A percentile compares a stretch with the other conserved stretches of the same genome.
These are phyloP conservation scores for Cercospora sesami DNA, from an alignment of 2,329 filamentous ascomycete species.

Conservation along the genomic window DNA sequence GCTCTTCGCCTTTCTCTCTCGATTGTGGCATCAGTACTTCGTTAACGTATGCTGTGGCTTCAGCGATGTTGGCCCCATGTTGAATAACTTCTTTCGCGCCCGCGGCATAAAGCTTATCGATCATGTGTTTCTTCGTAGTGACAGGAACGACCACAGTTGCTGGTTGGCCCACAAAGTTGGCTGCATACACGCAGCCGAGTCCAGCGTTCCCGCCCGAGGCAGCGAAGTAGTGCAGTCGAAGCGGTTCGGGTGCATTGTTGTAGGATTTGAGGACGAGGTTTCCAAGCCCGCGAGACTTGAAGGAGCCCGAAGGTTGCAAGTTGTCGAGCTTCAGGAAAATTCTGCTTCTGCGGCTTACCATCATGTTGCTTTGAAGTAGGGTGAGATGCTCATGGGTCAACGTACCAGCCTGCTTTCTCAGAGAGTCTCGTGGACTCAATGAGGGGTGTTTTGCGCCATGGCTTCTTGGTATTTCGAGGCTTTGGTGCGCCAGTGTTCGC, in stretches of 20 bases:
- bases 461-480: slow-evolving; percentile 35
- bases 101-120: slow-evolving; percentile 66
- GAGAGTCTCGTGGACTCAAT: slow-evolving; percentile 67
- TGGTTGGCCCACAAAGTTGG: slow-evolving; percentile 62
- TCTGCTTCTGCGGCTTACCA: slow-evolving; percentile 55
- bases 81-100: slow-evolving; percentile 68
- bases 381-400: slow-evolving; percentile 16
- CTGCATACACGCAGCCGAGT: slow-evolving; percentile 75
- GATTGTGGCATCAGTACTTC: slow-evolving; percentile 54
- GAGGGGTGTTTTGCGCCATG: slow-evolving; percentile 72
- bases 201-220: slow-evolving; percentile 83
- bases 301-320: slow-evolving; percentile 81
- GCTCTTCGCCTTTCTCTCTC: slow-evolving; percentile 45
- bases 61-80: slow-evolving; percentile 65
- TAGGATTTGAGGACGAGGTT: slow-evolving; percentile 53
- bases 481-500: slow-evolving; percentile 11
- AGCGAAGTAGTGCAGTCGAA: slow-evolving; percentile 67
- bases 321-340: slow-evolving; percentile 85
- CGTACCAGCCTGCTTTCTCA: slow-evolving; percentile 69
- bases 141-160: slow-evolving; percentile 75
- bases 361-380: slow-evolving; percentile 11
- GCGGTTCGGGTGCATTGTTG: slow-evolving; percentile 31
- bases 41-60: slow-evolving; percentile 68
- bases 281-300: slow-evolving; percentile 76
- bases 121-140: slow-evolving; percentile 67